phyloP scores from a whole-genome alignment of 495 filamentous ascomycete species.

The Terfezia boudieri region DNA sequence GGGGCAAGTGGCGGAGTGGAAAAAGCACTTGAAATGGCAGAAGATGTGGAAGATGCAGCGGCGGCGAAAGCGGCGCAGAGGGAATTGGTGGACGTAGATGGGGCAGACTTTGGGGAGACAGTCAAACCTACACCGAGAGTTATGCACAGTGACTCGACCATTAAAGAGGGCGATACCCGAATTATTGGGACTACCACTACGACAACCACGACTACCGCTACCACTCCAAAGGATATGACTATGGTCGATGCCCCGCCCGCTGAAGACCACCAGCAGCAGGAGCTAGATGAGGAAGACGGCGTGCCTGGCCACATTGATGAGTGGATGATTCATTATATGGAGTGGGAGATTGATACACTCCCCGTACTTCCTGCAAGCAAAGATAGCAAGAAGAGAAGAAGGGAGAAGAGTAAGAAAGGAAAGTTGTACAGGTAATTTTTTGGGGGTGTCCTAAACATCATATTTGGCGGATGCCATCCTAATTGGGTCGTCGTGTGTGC shows the following conservation, averaged over 20 bases:
- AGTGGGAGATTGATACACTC: conserved; percentile 53
- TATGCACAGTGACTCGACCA: conserved; percentile 20
- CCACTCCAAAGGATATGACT: conserved; percentile 19
- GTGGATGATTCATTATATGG: conserved; percentile 61
- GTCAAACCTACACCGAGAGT: conserved; percentile 23
- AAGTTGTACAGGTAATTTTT: conserved; percentile 18
- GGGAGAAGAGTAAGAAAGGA: conserved; percentile 49
- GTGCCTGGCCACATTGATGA: conserved; percentile 49
- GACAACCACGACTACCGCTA: conserved; percentile 26
- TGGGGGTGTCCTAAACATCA: too few relatives aligned
- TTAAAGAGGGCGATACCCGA: conserved; percentile 6
- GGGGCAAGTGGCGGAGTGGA: conserved; percentile 62
- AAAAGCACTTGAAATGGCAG: conserved; percentile 60
- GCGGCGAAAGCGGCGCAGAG: conserved; percentile 75
- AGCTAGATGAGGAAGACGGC: conserved; percentile 31
- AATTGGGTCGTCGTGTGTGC: too few relatives aligned
- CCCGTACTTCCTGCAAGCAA: conserved; percentile 58
- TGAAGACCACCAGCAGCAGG: conserved; percentile 19
- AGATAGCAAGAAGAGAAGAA: conserved; percentile 35
- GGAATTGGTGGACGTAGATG: conserved; percentile 67
- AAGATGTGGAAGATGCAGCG: conserved; percentile 76
- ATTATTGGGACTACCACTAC: conserved; percentile 14
- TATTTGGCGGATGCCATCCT: too few relatives aligned
- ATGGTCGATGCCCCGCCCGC: conserved; percentile 24
- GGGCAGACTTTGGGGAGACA: conserved; percentile 75